A percentile compares a stretch with the other conserved stretches of the same genome.
These are phyloP conservation scores for Penicillium robsamsonii DNA, from an alignment of 495 filamentous ascomycete species.

Conservation along the genomic window DNA sequence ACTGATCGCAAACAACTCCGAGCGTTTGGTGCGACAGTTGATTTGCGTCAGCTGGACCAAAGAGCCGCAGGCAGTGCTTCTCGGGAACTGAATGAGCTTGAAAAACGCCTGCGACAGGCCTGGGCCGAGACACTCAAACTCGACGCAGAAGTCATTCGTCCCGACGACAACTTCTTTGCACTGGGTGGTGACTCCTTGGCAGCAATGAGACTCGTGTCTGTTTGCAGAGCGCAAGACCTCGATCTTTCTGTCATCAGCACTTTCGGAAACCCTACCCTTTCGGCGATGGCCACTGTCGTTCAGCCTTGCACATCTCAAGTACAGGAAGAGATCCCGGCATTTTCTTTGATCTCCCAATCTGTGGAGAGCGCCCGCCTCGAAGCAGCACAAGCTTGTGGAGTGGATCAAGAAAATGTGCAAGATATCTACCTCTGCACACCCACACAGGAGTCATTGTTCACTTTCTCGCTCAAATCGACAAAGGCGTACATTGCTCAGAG, in stretches of 20 bases:
- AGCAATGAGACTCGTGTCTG: conserved; percentile 53
- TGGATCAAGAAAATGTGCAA: conserved; percentile 32
- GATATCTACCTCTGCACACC: conserved; percentile 63
- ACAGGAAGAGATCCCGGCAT: conserved; percentile 23
- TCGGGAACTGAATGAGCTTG: conserved; percentile 35
- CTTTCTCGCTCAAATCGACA: conserved; percentile 54
- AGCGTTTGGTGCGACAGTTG: conserved; percentile 31
- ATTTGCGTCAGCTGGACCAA: conserved; percentile 33
- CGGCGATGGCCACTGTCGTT: conserved; percentile 35
- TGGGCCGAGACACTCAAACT: conserved; percentile 47
- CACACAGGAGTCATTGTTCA: conserved; percentile 62
- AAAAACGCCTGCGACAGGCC: conserved; percentile 37
- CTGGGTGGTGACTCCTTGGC: conserved; percentile 62
- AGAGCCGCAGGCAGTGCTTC: conserved; percentile 4
- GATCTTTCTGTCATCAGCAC: conserved; percentile 37
- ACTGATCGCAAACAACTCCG: conserved; percentile 43
- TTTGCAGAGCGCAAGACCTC: conserved; percentile 32
- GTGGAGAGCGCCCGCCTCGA: conserved; percentile 30
- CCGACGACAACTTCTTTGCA: conserved; percentile 54
- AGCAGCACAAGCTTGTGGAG: conserved; percentile 30
- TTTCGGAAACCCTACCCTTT: conserved; percentile 51
- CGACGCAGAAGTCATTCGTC: conserved; percentile 28
- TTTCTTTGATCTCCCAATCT: conserved; percentile 37
- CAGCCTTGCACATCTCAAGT: conserved; percentile 11
- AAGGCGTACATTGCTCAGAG: conserved; percentile 60